Conservation (phyloP, 441 rosid species). For the Brassica balearica region DNA sequence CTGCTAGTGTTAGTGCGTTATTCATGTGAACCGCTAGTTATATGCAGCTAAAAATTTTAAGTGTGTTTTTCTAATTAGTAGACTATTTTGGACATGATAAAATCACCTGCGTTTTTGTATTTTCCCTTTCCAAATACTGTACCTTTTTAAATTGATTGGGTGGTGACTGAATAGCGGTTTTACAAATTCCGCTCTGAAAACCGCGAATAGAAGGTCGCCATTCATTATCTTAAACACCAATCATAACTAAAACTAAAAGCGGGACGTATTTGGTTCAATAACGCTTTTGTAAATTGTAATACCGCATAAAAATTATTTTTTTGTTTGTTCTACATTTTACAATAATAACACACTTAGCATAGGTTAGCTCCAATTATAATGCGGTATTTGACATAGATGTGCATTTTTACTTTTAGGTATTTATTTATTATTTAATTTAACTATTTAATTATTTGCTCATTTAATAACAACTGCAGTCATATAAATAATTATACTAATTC, state of each 20-base stretch:
- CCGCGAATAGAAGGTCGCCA: too few species aligned
- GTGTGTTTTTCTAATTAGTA: too few species aligned
- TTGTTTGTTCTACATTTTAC: background rate
- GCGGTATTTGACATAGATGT: background rate
- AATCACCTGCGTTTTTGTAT: too few species aligned
- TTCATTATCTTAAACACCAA: background rate
- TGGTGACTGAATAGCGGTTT: too few species aligned
- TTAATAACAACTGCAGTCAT: background rate
- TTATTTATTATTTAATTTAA: too few species aligned
- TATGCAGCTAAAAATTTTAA: too few species aligned
- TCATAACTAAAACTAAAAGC: background rate
- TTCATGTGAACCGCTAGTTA: too few species aligned
- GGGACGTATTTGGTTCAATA: background rate
- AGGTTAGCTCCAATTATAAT: background rate
- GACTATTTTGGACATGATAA: too few species aligned
- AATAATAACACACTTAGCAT: background rate
- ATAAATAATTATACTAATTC: background rate
- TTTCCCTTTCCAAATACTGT: too few species aligned
- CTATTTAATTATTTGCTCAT: background rate
- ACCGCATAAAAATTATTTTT: background rate
- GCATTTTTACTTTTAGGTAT: background rate
- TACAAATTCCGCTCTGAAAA: too few species aligned
- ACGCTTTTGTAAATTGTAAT: background rate
- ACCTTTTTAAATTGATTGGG: too few species aligned
- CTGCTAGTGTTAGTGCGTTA: too few species aligned